These are phyloP conservation scores for Xylariaceae sp. DNA, from an alignment of 2,329 filamentous ascomycete genomes.

Conservation along the genomic window DNA sequence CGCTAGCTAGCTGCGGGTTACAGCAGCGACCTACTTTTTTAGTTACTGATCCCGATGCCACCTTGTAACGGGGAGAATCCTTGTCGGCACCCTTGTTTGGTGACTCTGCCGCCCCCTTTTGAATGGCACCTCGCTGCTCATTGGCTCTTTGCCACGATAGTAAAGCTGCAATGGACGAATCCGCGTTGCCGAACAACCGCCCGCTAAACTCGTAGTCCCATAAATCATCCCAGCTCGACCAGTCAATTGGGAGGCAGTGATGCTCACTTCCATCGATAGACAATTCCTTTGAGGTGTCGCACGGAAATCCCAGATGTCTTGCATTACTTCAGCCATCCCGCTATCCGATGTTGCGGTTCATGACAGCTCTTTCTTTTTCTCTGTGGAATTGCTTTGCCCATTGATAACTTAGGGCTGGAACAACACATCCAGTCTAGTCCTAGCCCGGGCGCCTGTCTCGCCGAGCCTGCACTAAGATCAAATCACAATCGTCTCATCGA, in stretches of 20 bases:
- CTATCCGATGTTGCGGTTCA: constrained; percentile 12
- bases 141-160: constrained; percentile 24
- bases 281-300: not conserved
- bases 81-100: constrained; percentile 2
- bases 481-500: constrained; percentile 40
- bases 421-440: constrained; percentile 4
- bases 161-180: constrained; percentile 27
- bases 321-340: constrained; percentile 5
- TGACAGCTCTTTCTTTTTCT: constrained; percentile 18
- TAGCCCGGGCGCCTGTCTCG: constrained; percentile 23
- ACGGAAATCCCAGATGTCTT: constrained; percentile 3
- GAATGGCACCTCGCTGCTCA: constrained; percentile 23
- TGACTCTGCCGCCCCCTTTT: constrained; percentile 4
- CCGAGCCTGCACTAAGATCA: constrained; percentile 37
- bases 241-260: constrained; percentile 20
- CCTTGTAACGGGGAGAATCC: constrained; percentile 15
- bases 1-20: not conserved
- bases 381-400: constrained; percentile 5
- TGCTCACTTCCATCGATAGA: constrained; percentile 4
- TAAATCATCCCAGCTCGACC: constrained; percentile 24
- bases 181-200: constrained; percentile 29
- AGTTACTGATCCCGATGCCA: constrained; percentile 7
- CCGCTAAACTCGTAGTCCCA: constrained; percentile 22
- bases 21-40: no score
- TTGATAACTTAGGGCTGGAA: not conserved